Evolutionary conservation across 1,139 yeast genomes (phyloP), one percentile per base, ranked within the genome.

Genomic region (Chernovozyma sophiae-reginae): DNA sequence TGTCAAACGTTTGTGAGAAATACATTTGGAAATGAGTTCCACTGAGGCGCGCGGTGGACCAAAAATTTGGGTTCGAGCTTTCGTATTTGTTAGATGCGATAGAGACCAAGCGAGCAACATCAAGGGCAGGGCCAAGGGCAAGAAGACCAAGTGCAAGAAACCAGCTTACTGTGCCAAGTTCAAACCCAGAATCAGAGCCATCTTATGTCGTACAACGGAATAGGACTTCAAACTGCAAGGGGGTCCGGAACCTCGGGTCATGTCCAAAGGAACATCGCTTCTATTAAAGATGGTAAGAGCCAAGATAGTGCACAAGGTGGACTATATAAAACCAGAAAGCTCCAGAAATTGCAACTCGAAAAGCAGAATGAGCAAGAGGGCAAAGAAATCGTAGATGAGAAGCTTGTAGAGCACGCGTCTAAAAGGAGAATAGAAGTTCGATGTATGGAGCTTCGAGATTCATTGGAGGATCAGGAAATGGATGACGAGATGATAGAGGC

Each of bases 211-310:
- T 79, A 78, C 53, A 80, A 79, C 55, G 83, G 86, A 15, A 71
- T 83, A 35, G 89, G 89, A 0, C 63, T 81, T 20, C 69, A 68
- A 33, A 74, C 82, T 0, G 77, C 84, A 0, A 62, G 86, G 39
- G 94, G 94, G 0, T 67, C 84, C 0, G 86, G 86, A 0, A 83
- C 92, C 1, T 81, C 83, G 30, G 94, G 94, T 0, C 71, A 73
- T 50, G 68, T 84, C 4, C 84, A 81, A 51, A 62, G 68, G 39
- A 82, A 72, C 44, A 44, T 65, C 5, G 62, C 76, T 0, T 49
- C 63, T 12, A 32, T 53, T 14, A 40, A 43, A 16, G 38, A 45
- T 2, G 29, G 43, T n/a, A 44, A 49, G 16, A 47, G 43, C 35
- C 57, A 46, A 35, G 42, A 50, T 46, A 31, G 52, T 18, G 55